Conservation (phyloP, 441 rosid species). For the Eutrema salsugineum region DNA sequence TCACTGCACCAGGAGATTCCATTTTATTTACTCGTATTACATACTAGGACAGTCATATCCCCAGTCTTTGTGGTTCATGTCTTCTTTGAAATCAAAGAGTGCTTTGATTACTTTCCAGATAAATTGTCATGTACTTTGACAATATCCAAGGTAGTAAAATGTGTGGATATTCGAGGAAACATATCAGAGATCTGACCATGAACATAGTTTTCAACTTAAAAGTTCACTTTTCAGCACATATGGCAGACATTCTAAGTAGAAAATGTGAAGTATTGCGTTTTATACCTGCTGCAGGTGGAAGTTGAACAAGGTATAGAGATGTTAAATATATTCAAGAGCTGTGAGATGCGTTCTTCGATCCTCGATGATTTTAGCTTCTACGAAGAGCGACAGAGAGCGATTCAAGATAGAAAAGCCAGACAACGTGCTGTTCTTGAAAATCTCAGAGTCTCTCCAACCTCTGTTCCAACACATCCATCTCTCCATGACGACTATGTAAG, state of each 20-base stretch:
- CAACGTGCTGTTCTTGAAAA: slow-evolving; percentile 30
- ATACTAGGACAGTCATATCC: background rate
- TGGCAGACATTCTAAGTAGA: background rate
- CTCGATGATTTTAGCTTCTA: slow-evolving; percentile 49
- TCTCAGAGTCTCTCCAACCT: slow-evolving; percentile 2
- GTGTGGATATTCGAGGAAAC: background rate
- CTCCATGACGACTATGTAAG: slow-evolving; percentile 35
- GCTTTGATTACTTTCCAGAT: background rate
- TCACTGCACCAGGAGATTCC: background rate
- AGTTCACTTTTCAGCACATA: background rate
- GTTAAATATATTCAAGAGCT: slow-evolving; percentile 37
- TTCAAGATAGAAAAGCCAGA: slow-evolving; percentile 43
- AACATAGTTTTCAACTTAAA: background rate
- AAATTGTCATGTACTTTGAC: background rate
- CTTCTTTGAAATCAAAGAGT: background rate
- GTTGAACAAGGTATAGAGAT: slow-evolving; percentile 44
- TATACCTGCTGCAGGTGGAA: slow-evolving; percentile 39
- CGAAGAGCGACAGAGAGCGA: slow-evolving; percentile 48
- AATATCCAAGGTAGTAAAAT: background rate
- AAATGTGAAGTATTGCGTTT: background rate
- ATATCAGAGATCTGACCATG: background rate
- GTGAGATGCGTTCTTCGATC: slow-evolving; percentile 37
- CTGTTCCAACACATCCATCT: slow-evolving; percentile 26
- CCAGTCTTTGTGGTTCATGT: background rate
- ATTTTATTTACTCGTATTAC: background rate